A percentile compares a stretch with the other conserved stretches of the same genome.
phyloP scores from a whole-genome alignment of 192 early-diverging fungal genomes.

The Entophlyctis luteolus region DNA sequence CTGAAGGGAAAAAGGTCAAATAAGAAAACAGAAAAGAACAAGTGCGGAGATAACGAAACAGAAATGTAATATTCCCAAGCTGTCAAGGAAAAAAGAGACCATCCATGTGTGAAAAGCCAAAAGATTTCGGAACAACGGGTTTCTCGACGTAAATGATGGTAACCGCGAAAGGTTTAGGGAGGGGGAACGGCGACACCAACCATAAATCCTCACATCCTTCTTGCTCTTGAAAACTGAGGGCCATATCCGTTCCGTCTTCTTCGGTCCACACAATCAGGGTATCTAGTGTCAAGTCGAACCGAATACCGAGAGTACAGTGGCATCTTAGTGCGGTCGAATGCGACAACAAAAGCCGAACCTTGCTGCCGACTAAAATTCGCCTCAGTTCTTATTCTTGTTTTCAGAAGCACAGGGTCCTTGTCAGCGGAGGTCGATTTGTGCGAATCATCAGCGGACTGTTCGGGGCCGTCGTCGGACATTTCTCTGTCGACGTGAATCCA shows the following conservation, averaged over 20 bases:
- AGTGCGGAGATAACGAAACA: no score
- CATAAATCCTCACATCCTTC: slow-evolving; percentile 81
- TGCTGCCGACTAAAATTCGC: slow-evolving; percentile 81
- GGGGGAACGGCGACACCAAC: slow-evolving; percentile 43
- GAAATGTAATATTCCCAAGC: no score
- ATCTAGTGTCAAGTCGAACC: neutral
- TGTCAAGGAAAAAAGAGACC: no score
- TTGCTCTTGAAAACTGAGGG: slow-evolving; percentile 88
- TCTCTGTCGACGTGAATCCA: neutral
- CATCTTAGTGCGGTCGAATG: neutral
- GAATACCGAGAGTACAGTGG: neutral
- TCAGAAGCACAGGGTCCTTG: slow-evolving; percentile 53
- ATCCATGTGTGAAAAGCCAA: no score
- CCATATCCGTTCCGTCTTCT: slow-evolving; percentile 70
- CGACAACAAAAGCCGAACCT: slow-evolving; percentile 49
- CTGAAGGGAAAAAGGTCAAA: neutral
- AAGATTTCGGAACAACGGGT: neutral
- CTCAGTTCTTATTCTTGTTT: slow-evolving; percentile 67
- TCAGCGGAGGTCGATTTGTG: slow-evolving; percentile 37
- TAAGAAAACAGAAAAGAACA: no score
- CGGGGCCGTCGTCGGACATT: slow-evolving; percentile 20
- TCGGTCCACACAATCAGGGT: slow-evolving; percentile 94
- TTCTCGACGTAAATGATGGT: neutral
- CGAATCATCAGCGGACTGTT: slow-evolving; percentile 42
- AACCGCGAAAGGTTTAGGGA: no score